Evolutionary conservation across 1,284 basidiomycete genomes (phyloP), one percentile per base, ranked within the genome.

Genomic region (Sanghuangporus sanghuang): DNA sequence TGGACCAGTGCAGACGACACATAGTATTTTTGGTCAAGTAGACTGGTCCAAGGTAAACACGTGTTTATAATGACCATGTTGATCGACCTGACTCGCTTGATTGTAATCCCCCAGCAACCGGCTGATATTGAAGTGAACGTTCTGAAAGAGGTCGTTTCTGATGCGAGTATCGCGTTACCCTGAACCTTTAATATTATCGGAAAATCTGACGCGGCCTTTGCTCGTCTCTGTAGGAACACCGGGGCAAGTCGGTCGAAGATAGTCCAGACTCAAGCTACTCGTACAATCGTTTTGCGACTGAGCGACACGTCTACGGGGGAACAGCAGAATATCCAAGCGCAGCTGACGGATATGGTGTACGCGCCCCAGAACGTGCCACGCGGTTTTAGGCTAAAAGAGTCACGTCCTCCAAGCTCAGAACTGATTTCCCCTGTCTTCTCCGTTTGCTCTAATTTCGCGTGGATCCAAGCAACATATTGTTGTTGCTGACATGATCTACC

Each of bases 401-500:
- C 75, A 75, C 79, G 70, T 65, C 69, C 64, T 77, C 79, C 75
- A 73, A 76, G 74, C 77, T 76, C 76, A 76, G 71, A 73, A 72
- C 69, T 67, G 67, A 61, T 38, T 68, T 71, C 75, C 74, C 71
- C 70, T 70, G 67, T 64, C 68, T 57, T 71, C 21, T 46, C 6
- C 21, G 16, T n/a, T n/a, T 7, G 16, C 7, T 7, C 5, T 16
- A 9, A 46, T 46, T 7, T 46, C 6, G 21, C 21, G 5, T 46
- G 44, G 44, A 46, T 12, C 5, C 2, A 6, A 14, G 44, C 44
- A n/a, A n/a, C 11, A 12, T n/a, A 79, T 81, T 79, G 78, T 80
- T 83, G 82, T 80, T 82, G 82, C 80, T 77, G 79, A 83, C 81
- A 5, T 32, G 27, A 32, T 32, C 27, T 32, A 32, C 27, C 27